phyloP scores from a whole-genome alignment of 2,329 filamentous ascomycete genomes.

The Alternaria metachromatica region DNA sequence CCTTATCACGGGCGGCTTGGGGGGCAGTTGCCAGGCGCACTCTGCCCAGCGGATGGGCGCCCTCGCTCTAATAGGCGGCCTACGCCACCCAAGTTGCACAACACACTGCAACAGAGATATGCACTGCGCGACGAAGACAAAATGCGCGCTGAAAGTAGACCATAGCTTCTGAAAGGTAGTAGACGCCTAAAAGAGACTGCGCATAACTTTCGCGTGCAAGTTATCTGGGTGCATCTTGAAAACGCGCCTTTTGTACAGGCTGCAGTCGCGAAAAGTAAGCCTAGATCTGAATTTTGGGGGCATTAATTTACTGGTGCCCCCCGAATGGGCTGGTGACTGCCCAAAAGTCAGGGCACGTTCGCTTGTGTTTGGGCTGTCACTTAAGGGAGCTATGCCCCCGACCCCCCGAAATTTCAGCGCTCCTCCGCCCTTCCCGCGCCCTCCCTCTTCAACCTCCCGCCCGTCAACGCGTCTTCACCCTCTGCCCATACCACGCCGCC shows the following conservation, averaged over 20 bases:
- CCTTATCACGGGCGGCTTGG: not conserved
- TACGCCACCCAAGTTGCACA: conserved; percentile 4
- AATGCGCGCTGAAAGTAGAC: not conserved
- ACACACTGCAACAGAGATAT: not conserved
- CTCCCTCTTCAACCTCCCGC: conserved; percentile 6
- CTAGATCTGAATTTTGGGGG: not conserved
- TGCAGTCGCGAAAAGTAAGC: not conserved
- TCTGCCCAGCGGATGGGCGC: conserved; percentile 12
- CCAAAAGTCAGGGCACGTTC: conserved; percentile 3
- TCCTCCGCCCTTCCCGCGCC: conserved; percentile 5
- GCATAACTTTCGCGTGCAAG: not conserved
- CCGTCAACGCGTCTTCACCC: conserved; percentile 9
- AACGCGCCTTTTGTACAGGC: not conserved
- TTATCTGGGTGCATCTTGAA: not conserved
- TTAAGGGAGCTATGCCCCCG: conserved; percentile 12
- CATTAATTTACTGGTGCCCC: not conserved
- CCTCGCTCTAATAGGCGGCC: conserved; percentile 16
- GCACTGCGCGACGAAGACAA: not conserved
- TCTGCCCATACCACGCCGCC: conserved; percentile 11
- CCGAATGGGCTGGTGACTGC: conserved; percentile 1
- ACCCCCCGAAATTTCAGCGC: not conserved
- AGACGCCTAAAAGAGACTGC: not conserved
- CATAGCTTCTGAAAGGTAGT: not conserved
- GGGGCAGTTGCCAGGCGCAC: conserved; percentile 1
- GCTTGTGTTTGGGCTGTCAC: conserved; percentile 13